Base-by-base conservation (phyloP, 2,329 filamentous ascomycete genomes). In the Fusarium longipes region DNA sequence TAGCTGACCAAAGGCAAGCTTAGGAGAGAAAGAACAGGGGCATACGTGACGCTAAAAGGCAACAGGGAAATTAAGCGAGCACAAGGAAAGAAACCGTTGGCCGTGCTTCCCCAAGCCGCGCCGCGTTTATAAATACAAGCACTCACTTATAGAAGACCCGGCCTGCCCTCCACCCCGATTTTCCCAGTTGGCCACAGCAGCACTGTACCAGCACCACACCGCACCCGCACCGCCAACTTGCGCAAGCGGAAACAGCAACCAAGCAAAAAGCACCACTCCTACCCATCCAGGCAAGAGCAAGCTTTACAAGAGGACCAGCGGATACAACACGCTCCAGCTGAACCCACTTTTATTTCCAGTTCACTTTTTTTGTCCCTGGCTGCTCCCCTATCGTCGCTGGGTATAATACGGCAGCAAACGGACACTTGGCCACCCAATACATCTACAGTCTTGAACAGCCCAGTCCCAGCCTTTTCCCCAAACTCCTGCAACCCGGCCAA, bases 61-160 rank as follows among this genome's bases (percentile, higher is more conserved):
- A 75, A 74, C 70, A 75, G 71, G 75, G 75, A 77, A 76, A 76
- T 77, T 78, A 78, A 76, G 76, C 76, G 76, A 78, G 72, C 65
- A 52, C 68, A 73, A 64, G 67, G 68, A 68, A 72, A 69, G 71
- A 76, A 76, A 74, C 74, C 71, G 76, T 78, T 78, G 76, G 76
- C 70, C 67, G 71, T 68, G 65, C 65, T 71, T 56, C 44, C 62
- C 55, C 65, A 70, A 67, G 63, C 70, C 67, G 73, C 69, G 72
- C 67, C 73, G 72, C 78, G 77, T 80, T 79, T 81, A 81, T 81
- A 81, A 81, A 78, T 80, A 78, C 77, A 80, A 73, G 76, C 73
- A 76, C 74, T 77, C 76, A 78, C 78, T 79, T 79, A 81, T 80
- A 80, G 77, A 80, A 79, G 77, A 76, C 75, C 77, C 62, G 75